Evolutionary conservation across 352 stramenopile species (phyloP), one percentile per base, ranked within the genome.

Genomic region (Phytophthora sp.): DNA sequence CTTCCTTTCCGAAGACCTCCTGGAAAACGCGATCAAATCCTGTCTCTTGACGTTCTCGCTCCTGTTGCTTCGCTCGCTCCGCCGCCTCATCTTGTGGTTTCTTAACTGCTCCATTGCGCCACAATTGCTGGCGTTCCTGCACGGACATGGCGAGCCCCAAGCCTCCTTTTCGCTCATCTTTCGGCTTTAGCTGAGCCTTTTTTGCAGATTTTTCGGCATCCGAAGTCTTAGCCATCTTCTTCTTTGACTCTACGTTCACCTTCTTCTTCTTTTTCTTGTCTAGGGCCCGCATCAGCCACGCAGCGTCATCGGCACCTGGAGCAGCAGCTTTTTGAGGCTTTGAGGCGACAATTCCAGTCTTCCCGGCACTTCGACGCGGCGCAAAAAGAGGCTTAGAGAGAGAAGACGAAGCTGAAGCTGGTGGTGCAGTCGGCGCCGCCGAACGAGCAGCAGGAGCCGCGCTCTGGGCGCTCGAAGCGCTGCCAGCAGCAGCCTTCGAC

Each of bases 11-110:
- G 37, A 88, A 86, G 8, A 84, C 55, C 21, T 88, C 76, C 18
- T 81, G 62, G 51, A 84, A 88, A 11, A 83, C 78, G 10, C 71
- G 54, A 17, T 86, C 78, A 12, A 88, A 88, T n/a, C 66, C 54
- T 24, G 53, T 71, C 26, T 84, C 72, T 41, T 73, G 72, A 6
- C 44, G 72, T 38, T 72, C 67, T 57, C 61, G 61, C 49, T 70
- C 43, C 32, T 77, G 62, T 27, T 81, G 55, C 10, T 70, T 74
- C 13, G 48, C 43, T 17, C 13, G 32, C 31, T 54, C 53, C 37
- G 50, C 31, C 7, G 39, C 56, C 17, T 73, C 55, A 9, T 69
- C 42, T 12, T 53, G 42, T 28, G 27, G 28, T 44, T 66, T 74
- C 31, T 64, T 76, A 5, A 21, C 15, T 34, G 60, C 54, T 27